These are phyloP conservation scores for Pythium phragmitis DNA, from an alignment of 352 stramenopile genomes.

Conservation along the genomic window DNA sequence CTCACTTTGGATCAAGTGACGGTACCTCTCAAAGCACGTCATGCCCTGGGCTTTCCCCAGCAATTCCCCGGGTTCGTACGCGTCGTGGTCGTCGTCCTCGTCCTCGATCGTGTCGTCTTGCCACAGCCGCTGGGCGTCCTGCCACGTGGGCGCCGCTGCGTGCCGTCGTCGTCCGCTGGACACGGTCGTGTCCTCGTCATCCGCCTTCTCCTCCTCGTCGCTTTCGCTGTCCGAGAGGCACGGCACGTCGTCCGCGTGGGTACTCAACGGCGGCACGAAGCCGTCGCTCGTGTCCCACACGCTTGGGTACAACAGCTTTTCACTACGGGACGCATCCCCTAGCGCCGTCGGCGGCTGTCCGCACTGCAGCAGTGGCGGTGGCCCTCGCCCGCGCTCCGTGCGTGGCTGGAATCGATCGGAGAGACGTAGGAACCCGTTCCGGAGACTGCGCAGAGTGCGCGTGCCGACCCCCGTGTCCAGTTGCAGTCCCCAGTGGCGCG, in stretches of 20 bases:
- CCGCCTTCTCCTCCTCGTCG: conserved; percentile 36
- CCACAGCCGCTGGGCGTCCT: conserved; percentile 36
- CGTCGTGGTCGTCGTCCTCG: conserved; percentile 15
- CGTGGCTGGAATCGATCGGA: conserved; percentile 26
- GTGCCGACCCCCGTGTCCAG: conserved; percentile 43
- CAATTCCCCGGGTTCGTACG: conserved; percentile 43
- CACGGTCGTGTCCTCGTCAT: background rate
- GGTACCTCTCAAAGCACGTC: conserved; percentile 54
- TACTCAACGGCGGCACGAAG: conserved; percentile 36
- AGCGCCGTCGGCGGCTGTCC: background rate
- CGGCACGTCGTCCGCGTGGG: conserved; percentile 41
- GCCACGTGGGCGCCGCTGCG: conserved; percentile 24
- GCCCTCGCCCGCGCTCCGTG: conserved; percentile 27
- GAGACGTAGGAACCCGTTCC: conserved; percentile 20
- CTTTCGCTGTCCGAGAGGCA: conserved; percentile 78
- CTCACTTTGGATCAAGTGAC: conserved; percentile 58
- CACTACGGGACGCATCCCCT: background rate
- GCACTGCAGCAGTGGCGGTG: conserved; percentile 25
- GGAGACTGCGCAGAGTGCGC: conserved; percentile 33
- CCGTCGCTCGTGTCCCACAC: conserved; percentile 46
- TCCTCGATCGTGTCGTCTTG: conserved; percentile 3
- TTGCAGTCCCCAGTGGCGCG: conserved; percentile 36
- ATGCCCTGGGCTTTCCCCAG: conserved; percentile 36
- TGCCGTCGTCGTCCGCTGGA: background rate
- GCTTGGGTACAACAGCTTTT: conserved; percentile 22